These are phyloP conservation scores for Acer yangbiense DNA, from an alignment of 345 rosid genomes.

Conservation along the genomic window DNA sequence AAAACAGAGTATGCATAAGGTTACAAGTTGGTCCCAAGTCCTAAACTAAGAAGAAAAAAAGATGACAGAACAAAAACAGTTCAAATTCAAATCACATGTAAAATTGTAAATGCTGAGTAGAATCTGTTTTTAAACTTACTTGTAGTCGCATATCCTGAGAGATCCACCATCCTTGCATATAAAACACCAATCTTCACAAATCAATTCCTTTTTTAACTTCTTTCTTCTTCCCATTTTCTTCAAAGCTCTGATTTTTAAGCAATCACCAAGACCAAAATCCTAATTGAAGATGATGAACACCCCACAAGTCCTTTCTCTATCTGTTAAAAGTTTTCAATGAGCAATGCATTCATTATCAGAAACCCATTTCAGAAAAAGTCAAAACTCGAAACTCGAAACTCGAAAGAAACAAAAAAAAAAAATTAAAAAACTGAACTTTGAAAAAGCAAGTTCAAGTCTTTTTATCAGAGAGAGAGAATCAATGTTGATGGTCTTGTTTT, in stretches of 20 bases:
- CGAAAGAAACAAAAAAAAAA: not conserved
- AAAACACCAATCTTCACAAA: constrained; percentile 51
- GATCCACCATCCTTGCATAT: constrained; percentile 62
- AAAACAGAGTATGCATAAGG: too few species aligned
- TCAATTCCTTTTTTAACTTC: constrained; percentile 32
- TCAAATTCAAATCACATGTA: too few species aligned
- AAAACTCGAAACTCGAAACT: not conserved
- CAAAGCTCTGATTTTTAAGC: not conserved
- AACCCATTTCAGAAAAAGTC: not conserved
- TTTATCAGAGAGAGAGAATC: too few species aligned
- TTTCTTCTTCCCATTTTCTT: constrained; percentile 28
- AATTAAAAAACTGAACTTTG: not conserved
- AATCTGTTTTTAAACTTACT: constrained; percentile 31
- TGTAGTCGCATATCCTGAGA: constrained; percentile 48
- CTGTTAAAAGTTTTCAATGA: not conserved
- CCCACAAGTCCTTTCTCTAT: not conserved
- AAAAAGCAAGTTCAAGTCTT: not conserved
- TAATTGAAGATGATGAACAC: too few species aligned
- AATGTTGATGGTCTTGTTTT: not conserved
- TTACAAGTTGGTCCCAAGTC: not conserved
- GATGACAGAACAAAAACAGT: not conserved
- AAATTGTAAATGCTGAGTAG: not conserved
- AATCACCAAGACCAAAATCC: too few species aligned
- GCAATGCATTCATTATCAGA: not conserved
- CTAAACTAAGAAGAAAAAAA: not conserved